Base-by-base conservation (phyloP, 208 protist genomes). In the Leishmania arabica region DNA sequence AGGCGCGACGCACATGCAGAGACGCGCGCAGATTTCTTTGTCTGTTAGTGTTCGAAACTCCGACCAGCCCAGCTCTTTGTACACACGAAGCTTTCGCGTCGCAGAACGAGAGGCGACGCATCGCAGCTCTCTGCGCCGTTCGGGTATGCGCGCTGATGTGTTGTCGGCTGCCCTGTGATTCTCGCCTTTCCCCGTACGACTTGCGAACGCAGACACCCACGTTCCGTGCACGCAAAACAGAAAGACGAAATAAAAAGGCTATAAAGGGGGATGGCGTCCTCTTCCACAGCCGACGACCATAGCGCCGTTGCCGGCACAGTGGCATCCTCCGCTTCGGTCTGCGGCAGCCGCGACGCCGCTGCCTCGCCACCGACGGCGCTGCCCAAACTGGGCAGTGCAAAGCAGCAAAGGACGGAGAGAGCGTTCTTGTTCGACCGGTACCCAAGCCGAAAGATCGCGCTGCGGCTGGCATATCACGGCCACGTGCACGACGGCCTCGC, bases 401-500 rank as follows among this genome's bases (percentile, higher is more conserved):
- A 88, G 73, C 82, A 85, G 62, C 83, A 89, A 66, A 93, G 93
- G 72, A 64, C 72, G 42, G 87, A 94, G 17, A 83, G 79, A 42
- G 79, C 75, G 1, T 96, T 96, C 70, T 31, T 87, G 1, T 96
- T 96, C 74, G 79, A 85, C 27, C 79, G 80, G 34, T 93, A 97
- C 77, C 92, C 94, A 1, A 85, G 83, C 11, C 90, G 92, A n/a
- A 95, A 95, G 79, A 89, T 97, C 47, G 92, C 87, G 11, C 81
- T 97, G 31, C 94, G 94, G 4, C 80, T 97, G n/a, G 94, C 94
- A 37, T 97, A 97, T 69, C 94, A 97, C 86, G 94, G 94, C 62
- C 92, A 96, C 82, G 83, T 92, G 21, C 91, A 94, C 84, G 86
- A 95, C 75, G 94, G 94, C 1, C 81, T 97, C 5, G 92, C 92